Conservation (phyloP, 345 rosid genomes). For the Brassica cretica region DNA sequence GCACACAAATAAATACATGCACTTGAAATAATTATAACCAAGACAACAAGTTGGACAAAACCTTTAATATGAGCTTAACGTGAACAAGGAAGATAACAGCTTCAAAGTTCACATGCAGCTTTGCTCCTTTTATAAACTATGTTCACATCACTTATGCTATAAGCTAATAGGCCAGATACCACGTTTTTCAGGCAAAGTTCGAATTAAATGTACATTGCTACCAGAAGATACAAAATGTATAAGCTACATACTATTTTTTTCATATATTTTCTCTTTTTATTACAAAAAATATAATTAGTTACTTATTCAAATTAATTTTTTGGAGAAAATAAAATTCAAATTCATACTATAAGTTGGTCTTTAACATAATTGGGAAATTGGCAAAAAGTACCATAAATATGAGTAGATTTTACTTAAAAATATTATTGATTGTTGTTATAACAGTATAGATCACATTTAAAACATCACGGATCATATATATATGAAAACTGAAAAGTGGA, state of each 20-base stretch:
- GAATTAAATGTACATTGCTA: background rate
- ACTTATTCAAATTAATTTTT: background rate
- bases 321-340: background rate
- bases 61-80: slow-evolving; percentile 30
- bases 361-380: background rate
- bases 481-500: background rate
- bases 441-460: background rate
- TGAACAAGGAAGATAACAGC: slow-evolving; percentile 28
- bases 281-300: background rate
- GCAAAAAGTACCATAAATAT: background rate
- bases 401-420: background rate
- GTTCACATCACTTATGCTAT: slow-evolving; percentile 28
- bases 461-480: background rate
- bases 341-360: background rate
- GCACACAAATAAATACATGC: slow-evolving; percentile 22
- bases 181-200: slow-evolving; percentile 19
- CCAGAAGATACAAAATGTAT: background rate
- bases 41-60: slow-evolving; percentile 22
- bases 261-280: background rate
- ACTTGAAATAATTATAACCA: slow-evolving; percentile 14
- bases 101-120: slow-evolving; percentile 33
- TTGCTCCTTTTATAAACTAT: slow-evolving; percentile 21
- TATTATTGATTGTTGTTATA: background rate
- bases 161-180: slow-evolving; percentile 11
- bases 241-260: background rate